A percentile compares a stretch with the other conserved stretches of the same genome.
Evolutionary conservation across 441 rosid species (phyloP).

Genomic region (Erodium texanum): DNA sequence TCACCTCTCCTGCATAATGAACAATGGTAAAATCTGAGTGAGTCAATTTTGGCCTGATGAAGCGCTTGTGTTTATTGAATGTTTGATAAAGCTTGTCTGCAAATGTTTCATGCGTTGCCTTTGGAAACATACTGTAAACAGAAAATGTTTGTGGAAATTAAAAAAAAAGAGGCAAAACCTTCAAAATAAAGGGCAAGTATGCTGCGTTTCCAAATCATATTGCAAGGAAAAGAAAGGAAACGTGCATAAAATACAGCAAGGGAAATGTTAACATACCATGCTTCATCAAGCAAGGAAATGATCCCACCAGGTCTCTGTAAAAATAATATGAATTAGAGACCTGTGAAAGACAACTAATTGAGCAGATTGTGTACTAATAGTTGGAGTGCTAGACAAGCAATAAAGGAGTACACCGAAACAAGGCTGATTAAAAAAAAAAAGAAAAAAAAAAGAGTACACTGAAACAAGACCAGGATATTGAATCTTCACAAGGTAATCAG

Average conservation of each 20-base stretch:
- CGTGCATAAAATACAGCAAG: conserved; percentile 4
- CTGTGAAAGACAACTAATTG: conserved; percentile 13
- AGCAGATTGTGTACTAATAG: conserved; percentile 15
- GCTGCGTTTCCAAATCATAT: not conserved
- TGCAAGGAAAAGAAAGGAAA: conserved; percentile 5
- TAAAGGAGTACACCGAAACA: conserved; percentile 9
- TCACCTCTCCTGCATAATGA: conserved; percentile 98
- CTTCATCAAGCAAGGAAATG: conserved; percentile 92
- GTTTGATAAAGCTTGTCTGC: conserved; percentile 93
- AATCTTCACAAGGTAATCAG: not conserved
- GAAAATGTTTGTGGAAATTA: conserved; percentile 3
- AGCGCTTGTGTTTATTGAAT: conserved; percentile 74
- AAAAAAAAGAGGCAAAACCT: conserved; percentile 9
- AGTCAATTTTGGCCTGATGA: conserved; percentile 87
- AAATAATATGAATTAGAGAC: conserved; percentile 21
- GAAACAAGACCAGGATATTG: conserved; percentile 13
- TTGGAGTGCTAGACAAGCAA: conserved; percentile 13
- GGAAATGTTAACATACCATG: conserved; percentile 51
- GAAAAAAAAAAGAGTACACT: conserved; percentile 1
- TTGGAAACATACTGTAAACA: conserved; percentile 91
- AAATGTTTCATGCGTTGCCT: conserved; percentile 97
- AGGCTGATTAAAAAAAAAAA: too few relatives aligned
- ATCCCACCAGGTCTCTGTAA: conserved; percentile 97
- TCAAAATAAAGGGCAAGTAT: conserved; percentile 1
- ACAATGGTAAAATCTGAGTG: conserved; percentile 82